Conservation (phyloP, 805 yeast genomes). For the Candida saitoana region DNA sequence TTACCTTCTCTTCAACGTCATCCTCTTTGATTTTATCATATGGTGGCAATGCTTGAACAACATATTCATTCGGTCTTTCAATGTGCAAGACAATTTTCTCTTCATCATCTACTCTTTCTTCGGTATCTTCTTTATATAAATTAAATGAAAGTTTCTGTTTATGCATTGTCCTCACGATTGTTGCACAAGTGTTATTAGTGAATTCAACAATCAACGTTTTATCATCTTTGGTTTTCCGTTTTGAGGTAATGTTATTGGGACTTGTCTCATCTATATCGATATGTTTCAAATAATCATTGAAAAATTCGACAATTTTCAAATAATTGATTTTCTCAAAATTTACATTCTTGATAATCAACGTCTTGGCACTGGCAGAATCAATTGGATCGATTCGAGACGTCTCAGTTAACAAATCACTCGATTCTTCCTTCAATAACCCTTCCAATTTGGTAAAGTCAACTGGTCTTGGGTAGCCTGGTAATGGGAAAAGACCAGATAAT, state of each 20-base stretch:
- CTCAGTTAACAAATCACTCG: conserved; percentile 29
- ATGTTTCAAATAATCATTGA: conserved; percentile 43
- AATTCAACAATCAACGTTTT: conserved; percentile 48
- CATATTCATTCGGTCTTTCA: conserved; percentile 35
- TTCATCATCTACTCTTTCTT: conserved; percentile 10
- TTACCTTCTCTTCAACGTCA: conserved; percentile 24
- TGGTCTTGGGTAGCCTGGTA: conserved; percentile 60
- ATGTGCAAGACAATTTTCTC: conserved; percentile 9
- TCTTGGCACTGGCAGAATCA: conserved; percentile 32
- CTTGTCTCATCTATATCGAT: conserved; percentile 38
- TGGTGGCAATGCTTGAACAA: conserved; percentile 23
- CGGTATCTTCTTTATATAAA: conserved; percentile 22
- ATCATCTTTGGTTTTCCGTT: conserved; percentile 34
- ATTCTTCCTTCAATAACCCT: conserved; percentile 32
- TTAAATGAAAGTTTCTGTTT: conserved; percentile 25
- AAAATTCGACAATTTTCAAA: conserved; percentile 38
- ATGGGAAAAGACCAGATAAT: conserved; percentile 71
- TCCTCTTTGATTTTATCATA: conserved; percentile 9
- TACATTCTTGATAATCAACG: conserved; percentile 27
- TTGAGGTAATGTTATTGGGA: conserved; percentile 27
- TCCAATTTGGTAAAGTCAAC: conserved; percentile 39
- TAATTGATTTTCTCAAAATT: conserved; percentile 31
- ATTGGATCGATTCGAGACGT: conserved; percentile 35
- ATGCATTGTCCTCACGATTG: conserved; percentile 46
- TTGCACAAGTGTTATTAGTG: conserved; percentile 49